Base-by-base conservation (phyloP, 2,329 filamentous ascomycete genomes). In the Ophiostoma sp. region DNA sequence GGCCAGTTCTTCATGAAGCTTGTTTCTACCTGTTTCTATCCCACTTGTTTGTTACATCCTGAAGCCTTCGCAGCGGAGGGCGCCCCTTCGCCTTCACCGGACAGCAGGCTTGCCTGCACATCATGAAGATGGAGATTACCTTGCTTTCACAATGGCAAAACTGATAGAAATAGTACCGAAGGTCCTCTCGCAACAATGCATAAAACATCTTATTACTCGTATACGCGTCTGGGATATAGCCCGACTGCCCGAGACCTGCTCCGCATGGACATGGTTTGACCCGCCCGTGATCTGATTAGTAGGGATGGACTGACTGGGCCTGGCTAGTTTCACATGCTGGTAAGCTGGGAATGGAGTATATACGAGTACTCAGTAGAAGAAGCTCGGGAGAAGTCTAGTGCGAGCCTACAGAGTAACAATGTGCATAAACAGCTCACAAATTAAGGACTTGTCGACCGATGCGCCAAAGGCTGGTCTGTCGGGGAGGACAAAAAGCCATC, bases 201-300 rank as follows among this genome's bases (percentile, higher is more conserved):
- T 55, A 36, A 55, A 27, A 36, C 27, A 55, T 27, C 27, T 27
- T 2, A 27, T 27, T 44, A 44, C 42, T 44, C 42, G 42, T 60
- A 60, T 55, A 55, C 49, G 49, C 1, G 49, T 55, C n/a, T 55
- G 45, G 45, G n/a, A 5, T 52, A 55, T 60, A 16, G 55, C 55
- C 55, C 55, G 55, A 60, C 55, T 14, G 5, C 38, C 55, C 55
- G 55, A 60, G 9, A 60, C 14, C 55, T 60, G 0, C 55, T 38
- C 55, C 55, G 55, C 38, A 27, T 60, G 55, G 55, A 60, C 27
- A 36, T 60, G 55, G 27, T 5, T 16, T 60, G 55, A 60, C 55
- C 55, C 55, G 55, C 55, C 55, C 27, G 27, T 14, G 55, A 16
- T 60, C 27, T 40, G 27, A 60, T 60, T 60, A 60, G 18, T 52